Evolutionary conservation across 257 asterid genomes (phyloP), one percentile per base, ranked within the genome.

Genomic region (Gentiana straminea): DNA sequence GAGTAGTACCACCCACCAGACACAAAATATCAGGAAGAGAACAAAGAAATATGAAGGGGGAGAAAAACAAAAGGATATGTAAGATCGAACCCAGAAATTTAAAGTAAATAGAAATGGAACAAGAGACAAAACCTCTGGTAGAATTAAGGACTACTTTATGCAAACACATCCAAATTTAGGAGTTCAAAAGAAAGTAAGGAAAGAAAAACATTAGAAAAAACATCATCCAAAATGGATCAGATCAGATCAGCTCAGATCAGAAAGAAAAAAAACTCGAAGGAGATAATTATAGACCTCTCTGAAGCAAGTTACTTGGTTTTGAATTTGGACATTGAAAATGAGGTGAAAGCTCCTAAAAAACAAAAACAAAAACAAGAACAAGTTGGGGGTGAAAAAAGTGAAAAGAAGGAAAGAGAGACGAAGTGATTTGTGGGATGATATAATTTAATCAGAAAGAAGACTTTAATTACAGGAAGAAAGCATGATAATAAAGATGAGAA

Each of bases 401-500:
- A 35, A 61, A 15, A 49, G 33, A 8, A 45, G 44, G 55, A 39
- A 64, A 63, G 43, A 39, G 45, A 43, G 33, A 53, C 24, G 24
- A 24, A 24, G 24, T 24, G 24, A 24, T 24, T 24, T 24, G 24
- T 24, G 24, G 24, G 24, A 24, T 24, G 24, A 24, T 24, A 24
- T 24, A 24, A 24, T 24, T 24, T 24, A 24, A 24, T 24, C 24
- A 24, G 24, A 24, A 24, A 24, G 24, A 24, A 24, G 24, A 24
- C 24, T 24, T 24, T 24, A 24, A 24, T 24, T 24, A 24, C 24
- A 24, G 24, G 24, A 24, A 24, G 24, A 24, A 24, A 24, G 24
- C 24, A 24, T 24, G 53, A 64, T 33, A 62, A 39, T 59, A 57
- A 65, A 35, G 60, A 36, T 55, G 49, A 50, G 50, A 50, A 2